Percentiles rank a stretch among this genome's conserved stretches.
These are phyloP conservation scores for Arthonia radiata DNA, from an alignment of 495 filamentous ascomycete genomes.

Conservation along the genomic window DNA sequence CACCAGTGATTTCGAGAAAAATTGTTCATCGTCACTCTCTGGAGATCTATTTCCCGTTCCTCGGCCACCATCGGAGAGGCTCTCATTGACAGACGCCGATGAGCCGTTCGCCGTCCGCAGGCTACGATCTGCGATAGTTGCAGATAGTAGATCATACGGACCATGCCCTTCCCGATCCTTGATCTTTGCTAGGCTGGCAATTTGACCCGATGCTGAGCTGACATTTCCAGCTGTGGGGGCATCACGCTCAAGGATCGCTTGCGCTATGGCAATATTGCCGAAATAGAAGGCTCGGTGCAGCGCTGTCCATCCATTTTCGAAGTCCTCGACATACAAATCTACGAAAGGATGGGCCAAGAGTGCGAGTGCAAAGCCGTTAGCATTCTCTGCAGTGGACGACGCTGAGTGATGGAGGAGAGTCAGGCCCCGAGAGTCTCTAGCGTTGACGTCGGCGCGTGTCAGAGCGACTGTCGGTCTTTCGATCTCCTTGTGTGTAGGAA, in stretches of 20 bases:
- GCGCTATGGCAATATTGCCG: slow-evolving; percentile 71
- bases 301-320: slow-evolving; percentile 87
- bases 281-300: slow-evolving; percentile 81
- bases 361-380: slow-evolving; percentile 45
- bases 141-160: slow-evolving; percentile 73
- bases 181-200: slow-evolving; percentile 59
- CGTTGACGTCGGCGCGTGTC: slow-evolving; percentile 53
- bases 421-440: slow-evolving; percentile 48
- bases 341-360: slow-evolving; percentile 58
- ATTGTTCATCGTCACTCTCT: slow-evolving; percentile 10
- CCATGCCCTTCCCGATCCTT: slow-evolving; percentile 90
- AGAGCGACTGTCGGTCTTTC: too few relatives aligned
- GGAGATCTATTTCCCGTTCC: slow-evolving; percentile 8
- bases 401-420: slow-evolving; percentile 73
- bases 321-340: slow-evolving; percentile 67
- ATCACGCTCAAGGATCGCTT: slow-evolving; percentile 54
- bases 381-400: slow-evolving; percentile 41
- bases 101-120: slow-evolving; percentile 9
- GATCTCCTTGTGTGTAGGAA: too few relatives aligned
- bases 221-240: too few relatives aligned
- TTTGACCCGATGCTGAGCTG: too few relatives aligned
- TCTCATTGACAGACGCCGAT: too few relatives aligned
- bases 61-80: slow-evolving; percentile 3
- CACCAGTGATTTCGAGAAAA: slow-evolving; percentile 3
- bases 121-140: slow-evolving; percentile 40